Percentiles rank a stretch among this genome's conserved stretches.
These are phyloP conservation scores for Alternaria brassicicola DNA, from an alignment of 2,329 filamentous ascomycete species.

Conservation along the genomic window DNA sequence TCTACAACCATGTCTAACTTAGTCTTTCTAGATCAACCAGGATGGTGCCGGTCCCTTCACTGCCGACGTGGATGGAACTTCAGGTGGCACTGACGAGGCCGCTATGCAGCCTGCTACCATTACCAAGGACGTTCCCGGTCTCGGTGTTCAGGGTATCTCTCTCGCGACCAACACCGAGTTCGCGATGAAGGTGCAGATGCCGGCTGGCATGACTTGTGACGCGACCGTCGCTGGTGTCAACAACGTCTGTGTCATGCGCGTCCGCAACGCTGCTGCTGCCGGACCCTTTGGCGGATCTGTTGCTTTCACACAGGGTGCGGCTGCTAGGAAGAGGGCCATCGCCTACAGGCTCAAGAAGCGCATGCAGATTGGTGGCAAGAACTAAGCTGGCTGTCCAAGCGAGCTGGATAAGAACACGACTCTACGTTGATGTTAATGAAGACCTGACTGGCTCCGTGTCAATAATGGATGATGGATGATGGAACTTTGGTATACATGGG, in stretches of 20 bases:
- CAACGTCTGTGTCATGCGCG: constrained; percentile 69
- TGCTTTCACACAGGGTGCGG: constrained; percentile 66
- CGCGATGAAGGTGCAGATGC: constrained; percentile 68
- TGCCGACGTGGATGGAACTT: constrained; percentile 67
- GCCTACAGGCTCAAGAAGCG: constrained; percentile 57
- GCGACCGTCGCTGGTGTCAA: constrained; percentile 63
- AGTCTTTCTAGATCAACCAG: constrained; percentile 61
- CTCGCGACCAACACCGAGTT: constrained; percentile 66
- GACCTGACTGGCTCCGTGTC: constrained; percentile 23
- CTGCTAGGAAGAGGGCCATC: constrained; percentile 66
- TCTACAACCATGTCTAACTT: background rate
- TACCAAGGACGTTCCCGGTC: constrained; percentile 66
- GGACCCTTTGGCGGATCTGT: constrained; percentile 71
- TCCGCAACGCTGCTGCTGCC: constrained; percentile 66
- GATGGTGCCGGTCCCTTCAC: constrained; percentile 70
- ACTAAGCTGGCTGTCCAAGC: constrained; percentile 13
- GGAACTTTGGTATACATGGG: constrained; percentile 1
- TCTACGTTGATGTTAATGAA: background rate
- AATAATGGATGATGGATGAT: constrained; percentile 1
- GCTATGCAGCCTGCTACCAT: constrained; percentile 67
- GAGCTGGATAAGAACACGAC: background rate
- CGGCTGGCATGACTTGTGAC: constrained; percentile 70
- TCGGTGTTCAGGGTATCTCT: constrained; percentile 63
- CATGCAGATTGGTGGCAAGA: constrained; percentile 39
- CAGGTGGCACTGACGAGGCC: constrained; percentile 64